phyloP scores from a whole-genome alignment of 257 asterid species.

The Nicotiana tabacum region DNA sequence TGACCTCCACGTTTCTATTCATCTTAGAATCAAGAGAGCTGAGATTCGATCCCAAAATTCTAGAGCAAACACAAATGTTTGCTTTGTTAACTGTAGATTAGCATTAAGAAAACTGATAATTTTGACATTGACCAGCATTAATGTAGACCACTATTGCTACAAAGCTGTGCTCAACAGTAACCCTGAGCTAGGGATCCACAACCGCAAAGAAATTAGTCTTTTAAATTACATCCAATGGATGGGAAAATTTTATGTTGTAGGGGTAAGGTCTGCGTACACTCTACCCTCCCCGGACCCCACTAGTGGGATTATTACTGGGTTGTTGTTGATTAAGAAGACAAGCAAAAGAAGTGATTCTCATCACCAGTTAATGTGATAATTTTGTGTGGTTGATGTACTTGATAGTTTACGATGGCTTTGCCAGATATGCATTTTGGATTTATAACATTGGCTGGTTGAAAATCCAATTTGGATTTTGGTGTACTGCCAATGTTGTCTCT shows the following conservation, averaged over 20 bases:
- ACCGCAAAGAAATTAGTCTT: not conserved
- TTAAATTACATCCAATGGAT: not conserved
- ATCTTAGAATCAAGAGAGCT: not conserved
- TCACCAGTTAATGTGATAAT: not conserved
- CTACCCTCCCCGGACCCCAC: no score
- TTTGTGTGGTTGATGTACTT: not conserved
- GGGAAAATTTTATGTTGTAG: not conserved
- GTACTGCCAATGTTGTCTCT: constrained; percentile 1
- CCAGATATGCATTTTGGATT: not conserved
- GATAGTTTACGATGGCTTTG: not conserved
- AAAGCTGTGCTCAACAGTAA: not conserved
- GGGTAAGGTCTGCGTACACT: no score
- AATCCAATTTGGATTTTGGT: not conserved
- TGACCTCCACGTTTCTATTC: not conserved
- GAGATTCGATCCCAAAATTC: not conserved
- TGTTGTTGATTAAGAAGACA: not conserved
- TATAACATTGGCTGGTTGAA: no score
- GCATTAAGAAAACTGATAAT: not conserved
- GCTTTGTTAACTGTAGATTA: not conserved
- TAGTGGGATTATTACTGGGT: no score
- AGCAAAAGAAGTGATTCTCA: not conserved
- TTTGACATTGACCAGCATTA: not conserved
- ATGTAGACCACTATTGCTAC: not conserved
- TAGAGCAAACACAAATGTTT: not conserved
- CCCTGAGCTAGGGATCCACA: not conserved